phyloP scores from a whole-genome alignment of 495 filamentous ascomycete genomes.

The Darksidea phi region DNA sequence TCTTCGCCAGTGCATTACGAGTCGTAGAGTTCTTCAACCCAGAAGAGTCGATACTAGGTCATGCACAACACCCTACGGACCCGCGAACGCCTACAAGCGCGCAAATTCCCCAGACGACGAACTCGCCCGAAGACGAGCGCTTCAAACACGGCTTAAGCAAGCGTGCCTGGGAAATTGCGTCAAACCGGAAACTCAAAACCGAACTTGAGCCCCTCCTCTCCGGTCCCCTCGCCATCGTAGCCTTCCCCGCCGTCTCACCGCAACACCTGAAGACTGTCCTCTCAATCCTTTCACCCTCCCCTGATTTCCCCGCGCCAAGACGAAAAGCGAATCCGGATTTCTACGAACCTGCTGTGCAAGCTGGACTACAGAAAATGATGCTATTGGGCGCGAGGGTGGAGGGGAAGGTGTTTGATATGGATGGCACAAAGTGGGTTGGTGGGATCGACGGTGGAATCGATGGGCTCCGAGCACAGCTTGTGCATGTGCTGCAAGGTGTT shows the following conservation, averaged over 20 bases:
- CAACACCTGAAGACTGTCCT: slow-evolving; percentile 76
- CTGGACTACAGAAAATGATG: slow-evolving; percentile 79
- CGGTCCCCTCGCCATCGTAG: slow-evolving; percentile 75
- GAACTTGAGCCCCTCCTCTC: slow-evolving; percentile 74
- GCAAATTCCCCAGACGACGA: slow-evolving; percentile 33
- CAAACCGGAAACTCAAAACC: slow-evolving; percentile 48
- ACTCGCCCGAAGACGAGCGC: slow-evolving; percentile 47
- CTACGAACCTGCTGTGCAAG: slow-evolving; percentile 72
- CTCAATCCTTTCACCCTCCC: slow-evolving; percentile 68
- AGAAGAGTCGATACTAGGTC: slow-evolving; percentile 11
- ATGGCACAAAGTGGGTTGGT: slow-evolving; percentile 78
- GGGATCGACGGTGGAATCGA: slow-evolving; percentile 81
- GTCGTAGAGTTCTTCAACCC: slow-evolving; percentile 86
- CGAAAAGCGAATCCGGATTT: slow-evolving; percentile 73
- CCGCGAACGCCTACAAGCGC: slow-evolving; percentile 40
- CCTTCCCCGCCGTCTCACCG: slow-evolving; percentile 80
- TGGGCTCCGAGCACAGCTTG: slow-evolving; percentile 76
- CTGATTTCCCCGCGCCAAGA: slow-evolving; percentile 73
- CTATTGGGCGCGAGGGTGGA: slow-evolving; percentile 81
- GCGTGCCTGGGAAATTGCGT: slow-evolving; percentile 51
- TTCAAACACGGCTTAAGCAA: slow-evolving; percentile 74
- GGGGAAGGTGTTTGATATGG: slow-evolving; percentile 77
- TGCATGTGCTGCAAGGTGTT: slow-evolving; percentile 70
- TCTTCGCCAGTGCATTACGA: slow-evolving; percentile 78
- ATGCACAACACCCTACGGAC: slow-evolving; percentile 33